Evolutionary conservation across 2,329 filamentous ascomycete genomes (phyloP), one percentile per base, ranked within the genome.

Genomic region (Didymella pinodella): DNA sequence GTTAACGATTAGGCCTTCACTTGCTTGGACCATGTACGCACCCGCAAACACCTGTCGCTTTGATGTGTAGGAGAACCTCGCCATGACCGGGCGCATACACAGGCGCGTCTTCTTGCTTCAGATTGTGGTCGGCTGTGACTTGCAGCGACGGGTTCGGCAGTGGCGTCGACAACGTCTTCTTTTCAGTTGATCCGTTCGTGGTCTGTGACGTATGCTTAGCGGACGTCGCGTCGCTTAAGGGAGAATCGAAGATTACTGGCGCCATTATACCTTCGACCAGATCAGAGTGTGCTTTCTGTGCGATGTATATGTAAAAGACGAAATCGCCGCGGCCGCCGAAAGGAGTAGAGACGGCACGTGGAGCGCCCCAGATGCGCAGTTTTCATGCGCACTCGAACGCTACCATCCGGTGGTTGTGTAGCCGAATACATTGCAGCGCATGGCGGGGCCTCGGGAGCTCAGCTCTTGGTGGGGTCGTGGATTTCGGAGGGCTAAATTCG

Each of bases 21-120:
- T 11, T 14, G 31, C 31, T 32, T 14, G 6, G 4, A 32, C 16
- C 6, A 6, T 14, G 5, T 6, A 16, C 75, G 67, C 74, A 86
- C 81, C 87, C 87, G 75, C 87, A 89, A 36, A 89, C 85, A 43
- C 87, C 87, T 3, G 86, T 88, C 1, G 83, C 82, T 69, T 86
- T 87, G 64, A 89, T 81, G 59, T 89, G 86, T 10, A 89, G 66
- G 1, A 88, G 75, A 1, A 85, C 86, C 63, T 89, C 84, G 16
- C 83, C 84, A 11, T 57, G 74, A 7, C 78, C 77, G 3, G 86
- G 86, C 28, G 79, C 80, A 64, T 82, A 80, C 2, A 88, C 81
- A 7, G 86, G 86, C 1, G 84, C 84, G 44, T 88, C 82, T 28
- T 83, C 79, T 12, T 81, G 71, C 68, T 87, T 87, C 54, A 89